Conservation (phyloP, 106 monocot species). For the Agapanthus africanus region DNA sequence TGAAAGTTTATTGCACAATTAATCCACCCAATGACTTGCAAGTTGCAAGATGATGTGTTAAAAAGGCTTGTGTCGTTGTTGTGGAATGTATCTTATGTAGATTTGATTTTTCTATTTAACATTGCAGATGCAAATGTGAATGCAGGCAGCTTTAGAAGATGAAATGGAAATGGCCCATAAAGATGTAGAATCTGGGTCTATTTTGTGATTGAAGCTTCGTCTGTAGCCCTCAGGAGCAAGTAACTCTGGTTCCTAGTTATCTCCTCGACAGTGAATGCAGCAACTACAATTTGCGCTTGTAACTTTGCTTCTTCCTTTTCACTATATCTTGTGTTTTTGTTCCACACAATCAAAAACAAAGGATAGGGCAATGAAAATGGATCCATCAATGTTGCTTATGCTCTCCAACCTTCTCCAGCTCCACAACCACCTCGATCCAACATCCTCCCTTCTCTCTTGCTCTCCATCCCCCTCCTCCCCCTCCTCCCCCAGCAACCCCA, state of each 20-base stretch:
- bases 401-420: conserved; percentile 44
- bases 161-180: background rate
- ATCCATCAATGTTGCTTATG: conserved; percentile 25
- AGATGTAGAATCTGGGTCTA: background rate
- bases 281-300: background rate
- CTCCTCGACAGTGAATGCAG: background rate
- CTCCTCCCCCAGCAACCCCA: conserved; percentile 5
- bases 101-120: background rate
- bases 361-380: too few relatives aligned
- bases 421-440: conserved; percentile 26
- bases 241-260: background rate
- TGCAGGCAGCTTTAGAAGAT: background rate
- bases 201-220: background rate
- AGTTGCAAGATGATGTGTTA: too few relatives aligned
- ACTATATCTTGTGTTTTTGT: background rate
- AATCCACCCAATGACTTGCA: background rate
- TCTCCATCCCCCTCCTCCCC: too few relatives aligned
- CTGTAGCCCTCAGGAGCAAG: background rate
- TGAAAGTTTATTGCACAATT: background rate
- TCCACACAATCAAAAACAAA: background rate
- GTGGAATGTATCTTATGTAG: too few relatives aligned
- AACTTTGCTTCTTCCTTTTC: background rate
- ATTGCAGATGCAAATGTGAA: background rate
- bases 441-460: too few relatives aligned
- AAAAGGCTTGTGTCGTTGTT: too few relatives aligned